Conservation (phyloP, 2,329 filamentous ascomycete species). For the Paramyrothecium roridum region DNA sequence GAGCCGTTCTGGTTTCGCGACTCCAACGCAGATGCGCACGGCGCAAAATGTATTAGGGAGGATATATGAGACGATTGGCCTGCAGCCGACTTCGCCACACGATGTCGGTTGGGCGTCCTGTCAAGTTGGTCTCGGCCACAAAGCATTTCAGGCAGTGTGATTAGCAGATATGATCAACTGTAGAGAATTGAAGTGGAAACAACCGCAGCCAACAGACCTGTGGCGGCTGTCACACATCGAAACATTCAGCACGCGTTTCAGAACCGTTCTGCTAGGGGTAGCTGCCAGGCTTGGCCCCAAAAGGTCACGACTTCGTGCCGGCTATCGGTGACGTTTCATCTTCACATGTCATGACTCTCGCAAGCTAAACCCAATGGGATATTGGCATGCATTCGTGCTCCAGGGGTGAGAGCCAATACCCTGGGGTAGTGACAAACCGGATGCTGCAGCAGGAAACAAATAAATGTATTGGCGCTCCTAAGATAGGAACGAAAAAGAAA, state of each 20-base stretch:
- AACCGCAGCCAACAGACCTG: not conserved
- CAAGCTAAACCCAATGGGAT: constrained; percentile 18
- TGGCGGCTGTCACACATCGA: too few relatives aligned
- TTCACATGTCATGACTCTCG: constrained; percentile 7
- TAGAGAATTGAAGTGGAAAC: not conserved
- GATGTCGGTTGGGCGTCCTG: not conserved
- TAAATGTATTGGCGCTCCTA: too few relatives aligned
- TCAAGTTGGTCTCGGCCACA: not conserved
- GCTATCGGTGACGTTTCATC: too few relatives aligned
- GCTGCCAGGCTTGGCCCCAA: too few relatives aligned
- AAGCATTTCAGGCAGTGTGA: too few relatives aligned
- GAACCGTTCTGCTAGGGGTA: too few relatives aligned
- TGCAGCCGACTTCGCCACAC: constrained; percentile 16
- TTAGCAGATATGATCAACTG: not conserved
- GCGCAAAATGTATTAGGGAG: constrained; percentile 18
- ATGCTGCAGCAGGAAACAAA: too few relatives aligned
- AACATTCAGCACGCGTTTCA: too few relatives aligned
- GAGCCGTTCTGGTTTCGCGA: constrained; percentile 22
- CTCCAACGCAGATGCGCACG: constrained; percentile 14
- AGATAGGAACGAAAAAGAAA: too few relatives aligned
- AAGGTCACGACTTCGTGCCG: too few relatives aligned
- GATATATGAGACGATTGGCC: constrained; percentile 23
- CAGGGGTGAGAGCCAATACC: too few relatives aligned
- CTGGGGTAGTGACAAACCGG: too few relatives aligned
- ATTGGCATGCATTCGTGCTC: constrained; percentile 10